Evolutionary conservation across 352 stramenopile genomes (phyloP).

Genomic region (Peronospora belbahrii): DNA sequence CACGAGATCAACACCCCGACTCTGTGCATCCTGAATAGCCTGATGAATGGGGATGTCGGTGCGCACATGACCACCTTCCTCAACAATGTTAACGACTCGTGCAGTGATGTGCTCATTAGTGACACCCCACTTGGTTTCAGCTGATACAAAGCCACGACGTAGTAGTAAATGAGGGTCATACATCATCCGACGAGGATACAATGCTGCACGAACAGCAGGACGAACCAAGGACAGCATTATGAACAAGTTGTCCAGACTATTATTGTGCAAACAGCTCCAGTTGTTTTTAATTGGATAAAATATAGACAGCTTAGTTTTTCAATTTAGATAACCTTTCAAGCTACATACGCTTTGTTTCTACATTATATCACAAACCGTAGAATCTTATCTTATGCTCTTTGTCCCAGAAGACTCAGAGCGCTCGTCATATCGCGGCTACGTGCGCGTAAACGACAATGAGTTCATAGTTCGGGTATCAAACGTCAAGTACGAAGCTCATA

Average conservation of each 20-base stretch:
- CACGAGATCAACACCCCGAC: constrained; percentile 57
- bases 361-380: background rate
- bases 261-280: background rate
- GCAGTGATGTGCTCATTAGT: constrained; percentile 62
- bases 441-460: constrained; percentile 42
- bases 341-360: background rate
- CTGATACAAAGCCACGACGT: constrained; percentile 22
- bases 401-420: constrained; percentile 37
- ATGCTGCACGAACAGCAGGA: constrained; percentile 4
- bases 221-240: constrained; percentile 13
- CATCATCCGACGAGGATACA: constrained; percentile 4
- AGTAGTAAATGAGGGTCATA: constrained; percentile 1
- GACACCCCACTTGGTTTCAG: constrained; percentile 35
- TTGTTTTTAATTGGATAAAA: background rate
- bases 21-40: constrained; percentile 44
- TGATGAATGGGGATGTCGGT: constrained; percentile 40
- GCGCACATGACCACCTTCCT: constrained; percentile 42
- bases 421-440: constrained; percentile 43
- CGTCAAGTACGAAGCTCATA: constrained; percentile 19
- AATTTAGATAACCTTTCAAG: background rate
- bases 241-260: too few species aligned
- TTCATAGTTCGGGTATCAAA: constrained; percentile 42
- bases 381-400: constrained; percentile 20
- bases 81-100: constrained; percentile 43
- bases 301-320: background rate